Base-by-base conservation (phyloP, 2,329 filamentous ascomycete species). In the Didymosphaeria variabile region DNA sequence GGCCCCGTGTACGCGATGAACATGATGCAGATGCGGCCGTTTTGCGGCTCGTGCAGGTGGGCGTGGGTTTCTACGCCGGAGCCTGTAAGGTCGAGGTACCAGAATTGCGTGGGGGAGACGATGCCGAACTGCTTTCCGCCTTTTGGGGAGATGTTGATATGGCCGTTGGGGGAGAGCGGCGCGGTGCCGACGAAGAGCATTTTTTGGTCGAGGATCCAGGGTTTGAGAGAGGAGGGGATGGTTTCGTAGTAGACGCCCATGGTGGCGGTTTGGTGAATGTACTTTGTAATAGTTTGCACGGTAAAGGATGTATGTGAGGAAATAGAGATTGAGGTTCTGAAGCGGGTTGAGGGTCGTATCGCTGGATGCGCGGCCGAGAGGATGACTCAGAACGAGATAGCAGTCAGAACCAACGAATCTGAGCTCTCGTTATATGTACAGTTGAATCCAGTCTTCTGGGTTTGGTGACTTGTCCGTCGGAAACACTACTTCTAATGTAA, bases 81-180 rank as follows among this genome's bases (percentile, higher is more conserved):
- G 13, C 81, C 81, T 1, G 74, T 77, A 0, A 82, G 71, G 56
- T 83, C 81, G 65, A 81, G 73, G 62, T 81, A 83, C 79, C 79
- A 82, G 68, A 82, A 83, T 0, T 74, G 73, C 5, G 70, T 73
- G 7, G 77, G 67, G 34, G 77, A 73, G 3, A 79, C 49, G 26
- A 83, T 72, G 31, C 80, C 80, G 59, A 81, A 81, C 32, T 75
- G 54, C 7, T 61, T 55, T 6, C 80, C 80, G 57, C 81, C 80
- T 66, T 83, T 83, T 2, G 81, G 81, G 0, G 79, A 81, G 63
- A 82, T 74, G 62, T 83, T 83, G 64, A 83, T 79, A 67, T 83
- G 80, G 23, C 80, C 80, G 4, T 65, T 38, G 23, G 62, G 65
- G 3, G 78, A 75, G 6, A 83, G 75, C 0, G 80, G 80, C 0